These are phyloP conservation scores for Rossbeevera mucosa DNA, from an alignment of 768 basidiomycete species.

Conservation along the genomic window DNA sequence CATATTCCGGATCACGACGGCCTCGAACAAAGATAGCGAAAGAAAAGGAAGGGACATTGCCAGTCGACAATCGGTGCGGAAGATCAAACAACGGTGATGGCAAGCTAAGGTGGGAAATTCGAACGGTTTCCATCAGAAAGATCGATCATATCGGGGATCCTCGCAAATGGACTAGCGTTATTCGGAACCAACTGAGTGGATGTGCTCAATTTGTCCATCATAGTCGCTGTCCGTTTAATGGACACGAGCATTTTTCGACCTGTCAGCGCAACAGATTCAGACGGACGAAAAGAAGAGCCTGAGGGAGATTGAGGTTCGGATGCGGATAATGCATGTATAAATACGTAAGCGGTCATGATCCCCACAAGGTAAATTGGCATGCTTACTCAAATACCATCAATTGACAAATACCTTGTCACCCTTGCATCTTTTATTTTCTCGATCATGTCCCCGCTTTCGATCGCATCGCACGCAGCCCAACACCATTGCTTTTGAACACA, in stretches of 20 bases:
- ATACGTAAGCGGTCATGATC: slow-evolving; percentile 31
- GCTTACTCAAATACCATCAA: slow-evolving; percentile 31
- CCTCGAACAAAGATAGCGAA: background rate
- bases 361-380: slow-evolving; percentile 28
- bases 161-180: slow-evolving; percentile 16
- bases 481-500: slow-evolving; percentile 1
- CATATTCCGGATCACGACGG: background rate
- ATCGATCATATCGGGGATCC: slow-evolving; percentile 22
- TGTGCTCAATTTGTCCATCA: slow-evolving; percentile 1
- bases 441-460: slow-evolving; percentile 8
- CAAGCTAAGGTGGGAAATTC: slow-evolving; percentile 4
- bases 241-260: background rate
- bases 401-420: slow-evolving; percentile 22
- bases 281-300: slow-evolving; percentile 13
- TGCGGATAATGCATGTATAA: slow-evolving; percentile 5
- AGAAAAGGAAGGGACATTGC: slow-evolving; percentile 1
- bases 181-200: slow-evolving; percentile 7
- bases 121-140: slow-evolving; percentile 30
- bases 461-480: slow-evolving; percentile 9
- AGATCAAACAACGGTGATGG: slow-evolving; percentile 12
- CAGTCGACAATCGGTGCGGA: background rate
- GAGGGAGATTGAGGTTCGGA: slow-evolving; percentile 6
- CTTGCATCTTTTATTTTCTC: slow-evolving; percentile 9
- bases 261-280: background rate
- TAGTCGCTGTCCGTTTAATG: slow-evolving; percentile 2